Evolutionary conservation across 2,329 filamentous ascomycete genomes (phyloP).

Genomic region (Aspergillus sp.): DNA sequence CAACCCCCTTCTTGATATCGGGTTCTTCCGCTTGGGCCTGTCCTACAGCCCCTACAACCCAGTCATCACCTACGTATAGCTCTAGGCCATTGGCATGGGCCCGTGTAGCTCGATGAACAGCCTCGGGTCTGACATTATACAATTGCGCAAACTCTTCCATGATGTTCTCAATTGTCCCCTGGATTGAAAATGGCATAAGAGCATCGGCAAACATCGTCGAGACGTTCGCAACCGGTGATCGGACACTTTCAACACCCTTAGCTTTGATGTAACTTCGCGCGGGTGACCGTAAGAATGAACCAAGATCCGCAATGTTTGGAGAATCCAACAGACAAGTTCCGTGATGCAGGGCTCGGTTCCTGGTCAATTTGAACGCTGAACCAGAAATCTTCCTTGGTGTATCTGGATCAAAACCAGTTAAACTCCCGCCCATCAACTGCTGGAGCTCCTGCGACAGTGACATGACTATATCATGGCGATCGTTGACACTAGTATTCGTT

Average conservation of each 20-base stretch:
- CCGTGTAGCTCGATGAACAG: conserved; percentile 25
- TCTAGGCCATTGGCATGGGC: conserved; percentile 29
- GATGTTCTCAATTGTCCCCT: conserved; percentile 48
- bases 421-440: background rate
- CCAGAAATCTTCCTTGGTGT: conserved; percentile 73
- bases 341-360: conserved; percentile 76
- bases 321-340: conserved; percentile 80
- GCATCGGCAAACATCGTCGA: conserved; percentile 47
- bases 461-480: conserved; percentile 87
- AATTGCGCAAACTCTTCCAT: conserved; percentile 59
- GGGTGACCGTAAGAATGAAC: conserved; percentile 67
- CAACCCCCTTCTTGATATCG: conserved; percentile 55
- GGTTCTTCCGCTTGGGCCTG: conserved; percentile 43
- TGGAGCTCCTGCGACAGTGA: conserved; percentile 27
- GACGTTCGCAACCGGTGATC: conserved; percentile 76
- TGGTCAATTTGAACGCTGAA: conserved; percentile 88
- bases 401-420: conserved; percentile 21
- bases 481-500: conserved; percentile 67
- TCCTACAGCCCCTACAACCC: conserved; percentile 44
- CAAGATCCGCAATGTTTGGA: conserved; percentile 64
- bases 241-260: conserved; percentile 84
- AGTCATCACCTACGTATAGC: conserved; percentile 26
- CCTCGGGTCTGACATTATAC: conserved; percentile 48
- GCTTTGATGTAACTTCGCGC: conserved; percentile 69
- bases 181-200: conserved; percentile 40